Conservation (phyloP, 2,329 filamentous ascomycete genomes). For the Claviceps digitariae region DNA sequence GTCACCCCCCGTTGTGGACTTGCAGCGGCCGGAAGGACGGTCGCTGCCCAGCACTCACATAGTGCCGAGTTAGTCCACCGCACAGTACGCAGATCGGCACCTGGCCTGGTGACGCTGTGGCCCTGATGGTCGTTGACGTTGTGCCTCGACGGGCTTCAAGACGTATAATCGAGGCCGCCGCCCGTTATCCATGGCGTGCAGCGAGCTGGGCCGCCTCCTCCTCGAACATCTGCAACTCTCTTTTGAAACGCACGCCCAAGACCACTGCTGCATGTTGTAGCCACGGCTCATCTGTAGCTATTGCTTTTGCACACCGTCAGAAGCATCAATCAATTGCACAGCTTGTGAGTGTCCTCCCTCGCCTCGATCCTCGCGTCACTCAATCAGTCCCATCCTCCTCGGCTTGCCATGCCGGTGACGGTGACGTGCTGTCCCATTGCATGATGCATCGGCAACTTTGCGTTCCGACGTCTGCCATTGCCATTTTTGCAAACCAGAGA, state of each 20-base stretch:
- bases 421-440: neutral
- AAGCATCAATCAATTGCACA: constrained; percentile 3
- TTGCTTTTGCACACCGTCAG: neutral
- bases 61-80: neutral
- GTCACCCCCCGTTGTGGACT: no score
- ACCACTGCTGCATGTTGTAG: no score
- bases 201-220: neutral
- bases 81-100: constrained; percentile 7
- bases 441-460: neutral
- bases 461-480: neutral
- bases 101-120: constrained; percentile 7
- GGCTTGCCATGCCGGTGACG: neutral
- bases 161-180: constrained; percentile 5
- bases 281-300: neutral
- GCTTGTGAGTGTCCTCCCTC: constrained; percentile 3
- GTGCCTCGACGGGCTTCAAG: constrained; percentile 1
- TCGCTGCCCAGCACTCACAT: neutral
- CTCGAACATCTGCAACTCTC: neutral
- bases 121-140: constrained; percentile 1
- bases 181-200: neutral
- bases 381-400: neutral
- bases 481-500: neutral
- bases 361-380: neutral
- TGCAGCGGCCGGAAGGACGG: constrained; percentile 4
- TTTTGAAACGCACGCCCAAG: neutral